Percentiles rank a stretch among this genome's conserved stretches.
Evolutionary conservation across 495 filamentous ascomycete genomes (phyloP).

Genomic region (Sphaerosporella brunnea): DNA sequence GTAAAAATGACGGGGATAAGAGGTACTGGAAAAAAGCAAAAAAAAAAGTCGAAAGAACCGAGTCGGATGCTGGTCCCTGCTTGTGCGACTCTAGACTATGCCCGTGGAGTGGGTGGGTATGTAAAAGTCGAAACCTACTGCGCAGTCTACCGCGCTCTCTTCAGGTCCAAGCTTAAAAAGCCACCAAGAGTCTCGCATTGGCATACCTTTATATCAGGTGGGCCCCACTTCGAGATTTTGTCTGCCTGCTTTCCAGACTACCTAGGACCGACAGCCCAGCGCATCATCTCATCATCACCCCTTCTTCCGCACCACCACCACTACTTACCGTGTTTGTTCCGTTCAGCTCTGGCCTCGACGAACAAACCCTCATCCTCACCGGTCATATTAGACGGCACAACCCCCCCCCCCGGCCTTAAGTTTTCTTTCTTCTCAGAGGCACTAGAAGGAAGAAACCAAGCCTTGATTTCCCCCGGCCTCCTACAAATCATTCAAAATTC

Average conservation of each 20-base stretch:
- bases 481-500: conserved; percentile 24
- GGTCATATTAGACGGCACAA: neutral
- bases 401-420: neutral
- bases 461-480: neutral
- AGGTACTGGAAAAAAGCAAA: neutral
- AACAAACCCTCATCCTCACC: neutral
- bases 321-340: neutral
- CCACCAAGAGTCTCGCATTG: neutral
- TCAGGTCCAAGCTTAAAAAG: neutral
- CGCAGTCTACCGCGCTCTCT: neutral
- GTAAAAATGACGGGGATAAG: neutral
- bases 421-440: conserved; percentile 3
- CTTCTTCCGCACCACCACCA: neutral
- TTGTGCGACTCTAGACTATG: neutral
- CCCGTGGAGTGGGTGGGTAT: neutral
- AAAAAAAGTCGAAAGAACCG: neutral
- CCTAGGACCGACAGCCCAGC: no score
- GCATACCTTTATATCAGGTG: neutral
- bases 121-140: neutral
- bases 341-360: neutral
- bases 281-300: neutral
- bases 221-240: neutral
- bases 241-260: neutral
- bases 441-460: conserved; percentile 3
- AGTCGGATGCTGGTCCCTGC: neutral